A percentile compares a stretch with the other conserved stretches of the same genome.
Conservation (phyloP, 129 eudicot species). For the carrot (Daucus carota) region DNA sequence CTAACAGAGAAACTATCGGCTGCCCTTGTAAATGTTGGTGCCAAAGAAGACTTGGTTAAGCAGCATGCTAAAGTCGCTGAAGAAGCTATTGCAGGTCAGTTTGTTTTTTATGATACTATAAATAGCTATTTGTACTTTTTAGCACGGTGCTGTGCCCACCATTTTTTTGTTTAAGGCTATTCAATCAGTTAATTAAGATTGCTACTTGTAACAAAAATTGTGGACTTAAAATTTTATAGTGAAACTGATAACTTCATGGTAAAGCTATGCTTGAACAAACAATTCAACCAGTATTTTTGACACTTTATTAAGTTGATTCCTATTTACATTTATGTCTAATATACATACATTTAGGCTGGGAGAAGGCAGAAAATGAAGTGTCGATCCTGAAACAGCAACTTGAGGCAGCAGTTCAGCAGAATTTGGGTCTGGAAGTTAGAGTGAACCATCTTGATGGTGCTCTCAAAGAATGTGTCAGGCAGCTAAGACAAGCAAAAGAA, state of each 20-base stretch:
- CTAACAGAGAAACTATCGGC: slow-evolving; percentile 73
- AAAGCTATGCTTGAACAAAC: neutral
- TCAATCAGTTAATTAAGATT: neutral
- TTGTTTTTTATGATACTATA: neutral
- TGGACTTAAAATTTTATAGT: neutral
- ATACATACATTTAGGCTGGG: slow-evolving; percentile 53
- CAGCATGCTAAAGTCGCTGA: slow-evolving; percentile 90
- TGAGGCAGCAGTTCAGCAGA: slow-evolving; percentile 58
- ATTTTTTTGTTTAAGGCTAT: neutral
- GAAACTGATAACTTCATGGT: neutral
- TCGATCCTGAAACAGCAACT: slow-evolving; percentile 51
- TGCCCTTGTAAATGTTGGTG: slow-evolving; percentile 75
- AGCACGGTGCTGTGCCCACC: neutral
- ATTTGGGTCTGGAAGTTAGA: slow-evolving; percentile 57
- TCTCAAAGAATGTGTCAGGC: slow-evolving; percentile 77
- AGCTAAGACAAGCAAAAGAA: slow-evolving; percentile 62
- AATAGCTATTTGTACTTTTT: neutral
- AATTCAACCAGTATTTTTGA: neutral
- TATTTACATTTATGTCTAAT: neutral
- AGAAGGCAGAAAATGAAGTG: slow-evolving; percentile 77
- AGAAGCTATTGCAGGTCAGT: slow-evolving; percentile 78
- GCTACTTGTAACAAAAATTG: neutral
- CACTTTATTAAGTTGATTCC: neutral
- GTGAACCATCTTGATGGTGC: slow-evolving; percentile 75
- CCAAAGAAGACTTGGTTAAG: slow-evolving; percentile 83